phyloP scores from a whole-genome alignment of 352 stramenopile species.

The Globisporangium acanthophoron region DNA sequence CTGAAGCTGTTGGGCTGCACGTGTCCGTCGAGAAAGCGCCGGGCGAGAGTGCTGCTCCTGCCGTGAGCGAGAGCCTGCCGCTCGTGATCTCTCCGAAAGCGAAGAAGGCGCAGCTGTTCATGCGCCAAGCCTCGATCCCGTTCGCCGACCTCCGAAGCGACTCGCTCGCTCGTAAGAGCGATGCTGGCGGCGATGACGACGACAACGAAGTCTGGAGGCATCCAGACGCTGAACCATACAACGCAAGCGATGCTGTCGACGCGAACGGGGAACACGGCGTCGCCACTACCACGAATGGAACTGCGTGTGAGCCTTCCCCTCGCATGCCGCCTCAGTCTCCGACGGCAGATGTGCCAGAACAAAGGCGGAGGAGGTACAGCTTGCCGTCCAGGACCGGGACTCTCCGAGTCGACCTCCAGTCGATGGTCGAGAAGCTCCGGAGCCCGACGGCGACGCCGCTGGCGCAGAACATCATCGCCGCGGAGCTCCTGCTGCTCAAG shows the following conservation, averaged over 20 bases:
- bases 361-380: not conserved
- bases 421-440: constrained; percentile 41
- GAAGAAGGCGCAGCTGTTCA: not conserved
- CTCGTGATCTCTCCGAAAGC: not conserved
- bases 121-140: not conserved
- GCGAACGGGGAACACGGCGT: not conserved
- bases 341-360: not conserved
- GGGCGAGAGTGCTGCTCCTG: not conserved
- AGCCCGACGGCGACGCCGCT: constrained; percentile 32
- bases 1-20: not conserved
- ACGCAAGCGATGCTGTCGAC: not conserved
- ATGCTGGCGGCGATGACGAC: not conserved
- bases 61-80: not conserved
- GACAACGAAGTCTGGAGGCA: not conserved
- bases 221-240: not conserved
- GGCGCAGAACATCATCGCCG: constrained; percentile 39
- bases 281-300: not conserved
- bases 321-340: not conserved
- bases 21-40: not conserved
- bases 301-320: not conserved
- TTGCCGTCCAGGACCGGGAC: not conserved
- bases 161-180: not conserved
- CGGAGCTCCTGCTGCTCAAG: constrained; percentile 52
- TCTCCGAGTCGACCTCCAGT: constrained; percentile 16
- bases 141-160: constrained; percentile 6